Base-by-base conservation (phyloP, 2,329 filamentous ascomycete species). In the Fusarium sp. region DNA sequence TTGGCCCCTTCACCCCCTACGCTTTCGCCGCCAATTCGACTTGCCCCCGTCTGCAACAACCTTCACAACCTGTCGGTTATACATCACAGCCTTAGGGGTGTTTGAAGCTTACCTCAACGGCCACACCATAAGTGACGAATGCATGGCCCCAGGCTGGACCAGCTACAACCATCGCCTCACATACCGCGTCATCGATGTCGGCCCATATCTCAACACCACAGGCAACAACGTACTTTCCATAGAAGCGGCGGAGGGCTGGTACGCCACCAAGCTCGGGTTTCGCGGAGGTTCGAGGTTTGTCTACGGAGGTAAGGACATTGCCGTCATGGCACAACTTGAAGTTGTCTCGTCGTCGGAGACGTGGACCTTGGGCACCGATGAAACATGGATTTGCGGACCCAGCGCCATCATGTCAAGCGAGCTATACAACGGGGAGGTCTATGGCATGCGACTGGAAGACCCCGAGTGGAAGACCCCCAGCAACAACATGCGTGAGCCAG, bases 111-210 rank as follows among this genome's bases (percentile, higher is more conserved):
- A 80, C n/a, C 82, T 88, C 65, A 88, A 88, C 62, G 85, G 84
- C 0, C 67, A 77, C 2, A 69, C 72, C 29, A 80, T 86, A 9
- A 82, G 81, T 0, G 80, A 82, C 36, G 70, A 79, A 8, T 80
- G 81, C 22, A 80, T 88, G 66, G 84, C 86, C 35, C 87, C 87
- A 0, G 86, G 87, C 0, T 89, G 86, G 85, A 84, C 84, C 36
- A 83, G 82, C n/a, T 90, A 89, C 70, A 79, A 83, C 0, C 79
- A 85, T 64, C 81, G 87, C 4, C 81, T 86, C 18, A 78, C 82
- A 0, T 90, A 89, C 63, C 83, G 88, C 68, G 85, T 84, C 0
- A 86, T 85, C 65, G 87, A 90, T 71, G 84, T 89, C 2, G 83
- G 81, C 0, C 67, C 79, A 1, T 77, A 85, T 0, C 66, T 89